Evolutionary conservation across 192 early-diverging fungal species (phyloP).

Genomic region (Jimgerdemannia flammicorona): DNA sequence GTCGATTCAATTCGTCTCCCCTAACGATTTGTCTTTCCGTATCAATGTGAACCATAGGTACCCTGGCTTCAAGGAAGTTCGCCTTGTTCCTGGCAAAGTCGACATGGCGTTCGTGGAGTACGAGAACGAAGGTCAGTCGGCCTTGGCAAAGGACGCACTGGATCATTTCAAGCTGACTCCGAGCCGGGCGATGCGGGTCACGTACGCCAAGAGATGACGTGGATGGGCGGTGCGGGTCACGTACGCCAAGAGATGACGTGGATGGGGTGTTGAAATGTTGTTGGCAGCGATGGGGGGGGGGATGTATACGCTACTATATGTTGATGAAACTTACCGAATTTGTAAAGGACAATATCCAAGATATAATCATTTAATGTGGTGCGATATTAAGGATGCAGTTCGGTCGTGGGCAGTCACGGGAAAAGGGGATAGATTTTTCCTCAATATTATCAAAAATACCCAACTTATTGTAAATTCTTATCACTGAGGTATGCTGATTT

Average conservation of each 20-base stretch:
- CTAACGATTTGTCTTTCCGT: constrained; percentile 1
- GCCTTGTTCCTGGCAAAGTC: constrained; percentile 57
- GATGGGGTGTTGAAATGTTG: constrained; percentile 3
- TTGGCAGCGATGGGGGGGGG: too few species aligned
- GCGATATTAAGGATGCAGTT: too few species aligned
- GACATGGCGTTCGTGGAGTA: constrained; percentile 71
- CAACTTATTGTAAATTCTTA: too few species aligned
- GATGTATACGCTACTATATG: too few species aligned
- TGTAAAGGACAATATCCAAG: too few species aligned
- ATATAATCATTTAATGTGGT: too few species aligned
- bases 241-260: constrained; percentile 49
- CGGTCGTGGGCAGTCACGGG: too few species aligned
- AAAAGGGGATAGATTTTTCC: too few species aligned
- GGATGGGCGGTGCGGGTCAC: constrained; percentile 44
- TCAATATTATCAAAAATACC: too few species aligned
- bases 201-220: constrained; percentile 46
- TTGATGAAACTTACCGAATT: too few species aligned
- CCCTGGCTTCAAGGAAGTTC: constrained; percentile 63
- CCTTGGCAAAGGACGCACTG: constrained; percentile 47
- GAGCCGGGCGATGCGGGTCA: constrained; percentile 45
- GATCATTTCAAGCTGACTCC: constrained; percentile 54
- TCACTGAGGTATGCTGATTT: too few species aligned
- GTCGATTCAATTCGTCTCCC: neutral
- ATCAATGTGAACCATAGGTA: constrained; percentile 23
- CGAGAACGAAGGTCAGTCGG: constrained; percentile 47